phyloP scores from a whole-genome alignment of 2,329 filamentous ascomycete genomes.

The Colletotrichum filicis region DNA sequence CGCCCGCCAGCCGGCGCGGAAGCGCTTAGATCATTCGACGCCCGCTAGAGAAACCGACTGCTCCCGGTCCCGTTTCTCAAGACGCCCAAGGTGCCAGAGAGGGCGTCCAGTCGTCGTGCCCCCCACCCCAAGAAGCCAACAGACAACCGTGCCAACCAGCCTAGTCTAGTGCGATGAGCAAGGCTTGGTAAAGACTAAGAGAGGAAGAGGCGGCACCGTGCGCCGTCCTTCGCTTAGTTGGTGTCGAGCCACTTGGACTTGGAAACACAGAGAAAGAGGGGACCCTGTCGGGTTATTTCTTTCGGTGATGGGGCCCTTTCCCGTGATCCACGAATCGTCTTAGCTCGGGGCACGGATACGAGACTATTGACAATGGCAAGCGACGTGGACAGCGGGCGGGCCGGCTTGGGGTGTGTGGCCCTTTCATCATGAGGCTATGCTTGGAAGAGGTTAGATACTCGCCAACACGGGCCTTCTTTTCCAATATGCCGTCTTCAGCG shows the following conservation, averaged over 20 bases:
- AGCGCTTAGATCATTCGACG: conserved; percentile 5
- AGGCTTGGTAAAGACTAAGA: neutral
- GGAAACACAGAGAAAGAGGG: neutral
- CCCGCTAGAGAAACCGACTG: neutral
- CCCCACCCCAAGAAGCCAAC: neutral
- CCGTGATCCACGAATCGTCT: neutral
- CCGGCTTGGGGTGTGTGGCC: neutral
- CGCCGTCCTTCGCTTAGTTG: neutral
- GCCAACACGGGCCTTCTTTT: neutral
- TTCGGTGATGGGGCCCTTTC: neutral
- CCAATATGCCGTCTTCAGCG: conserved; percentile 2
- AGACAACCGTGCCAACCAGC: neutral
- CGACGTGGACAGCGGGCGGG: neutral
- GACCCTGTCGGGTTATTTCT: conserved; percentile 22
- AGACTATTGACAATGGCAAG: conserved; percentile 24
- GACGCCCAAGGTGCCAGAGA: neutral
- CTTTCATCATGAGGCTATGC: neutral
- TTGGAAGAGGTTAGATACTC: neutral
- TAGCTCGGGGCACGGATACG: conserved; percentile 10
- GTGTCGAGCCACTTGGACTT: neutral
- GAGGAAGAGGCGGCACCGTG: neutral
- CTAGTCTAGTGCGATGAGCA: neutral
- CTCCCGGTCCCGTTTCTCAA: neutral
- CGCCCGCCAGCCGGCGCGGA: neutral
- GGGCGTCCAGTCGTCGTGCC: neutral